These are phyloP conservation scores for Myxozyma sirexii DNA, from an alignment of 805 yeast species.

Conservation along the genomic window DNA sequence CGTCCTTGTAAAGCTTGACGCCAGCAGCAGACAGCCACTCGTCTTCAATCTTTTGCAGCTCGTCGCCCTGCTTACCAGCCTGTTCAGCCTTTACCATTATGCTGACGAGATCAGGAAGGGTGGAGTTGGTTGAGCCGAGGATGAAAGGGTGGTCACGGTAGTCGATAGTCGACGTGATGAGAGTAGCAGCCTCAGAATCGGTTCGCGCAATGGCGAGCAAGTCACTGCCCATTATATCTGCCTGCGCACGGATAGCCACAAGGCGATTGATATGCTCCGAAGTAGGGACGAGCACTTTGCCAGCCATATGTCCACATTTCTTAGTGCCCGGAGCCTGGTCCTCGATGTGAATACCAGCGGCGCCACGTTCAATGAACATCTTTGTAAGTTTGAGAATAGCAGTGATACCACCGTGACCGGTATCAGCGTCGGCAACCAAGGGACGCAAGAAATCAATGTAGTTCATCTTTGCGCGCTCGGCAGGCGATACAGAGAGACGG, in stretches of 20 bases:
- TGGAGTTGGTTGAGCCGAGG: constrained; percentile 87
- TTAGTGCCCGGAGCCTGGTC: constrained; percentile 99
- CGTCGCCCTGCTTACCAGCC: constrained; percentile 70
- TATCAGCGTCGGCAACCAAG: constrained; percentile 95
- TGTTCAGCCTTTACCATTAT: constrained; percentile 81
- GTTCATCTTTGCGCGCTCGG: constrained; percentile 68
- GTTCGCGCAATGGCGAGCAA: constrained; percentile 90
- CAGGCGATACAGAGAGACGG: constrained; percentile 60
- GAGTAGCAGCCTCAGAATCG: constrained; percentile 96
- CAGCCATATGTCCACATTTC: constrained; percentile 99
- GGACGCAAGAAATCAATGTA: constrained; percentile 90
- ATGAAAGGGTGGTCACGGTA: constrained; percentile 91
- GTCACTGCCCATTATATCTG: constrained; percentile 88
- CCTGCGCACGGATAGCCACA: constrained; percentile 91
- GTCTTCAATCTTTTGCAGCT: constrained; percentile 70
- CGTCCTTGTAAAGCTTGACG: constrained; percentile 85
- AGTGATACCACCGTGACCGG: constrained; percentile 98
- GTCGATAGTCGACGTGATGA: constrained; percentile 91
- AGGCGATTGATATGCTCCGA: constrained; percentile 96
- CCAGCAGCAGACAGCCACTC: constrained; percentile 85
- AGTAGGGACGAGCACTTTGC: constrained; percentile 94
- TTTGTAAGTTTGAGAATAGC: constrained; percentile 94
- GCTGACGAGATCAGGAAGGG: constrained; percentile 69
- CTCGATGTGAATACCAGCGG: constrained; percentile 98
- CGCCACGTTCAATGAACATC: constrained; percentile 96